Percentiles rank a stretch among this genome's conserved stretches.
phyloP scores from a whole-genome alignment of 140 eudicot genomes.

The Oenanthe javanica region DNA sequence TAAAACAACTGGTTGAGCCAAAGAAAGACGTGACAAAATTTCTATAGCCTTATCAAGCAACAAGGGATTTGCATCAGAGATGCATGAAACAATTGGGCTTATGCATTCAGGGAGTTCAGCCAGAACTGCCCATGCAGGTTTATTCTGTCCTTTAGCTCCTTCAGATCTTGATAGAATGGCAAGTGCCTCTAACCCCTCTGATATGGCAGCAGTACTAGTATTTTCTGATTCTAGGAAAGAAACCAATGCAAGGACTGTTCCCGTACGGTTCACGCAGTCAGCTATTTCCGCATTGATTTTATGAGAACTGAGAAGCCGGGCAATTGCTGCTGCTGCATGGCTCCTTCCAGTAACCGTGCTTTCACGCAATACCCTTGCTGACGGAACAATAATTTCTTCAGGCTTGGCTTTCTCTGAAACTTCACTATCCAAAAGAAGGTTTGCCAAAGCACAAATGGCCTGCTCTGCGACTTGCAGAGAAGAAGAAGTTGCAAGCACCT shows the following conservation, averaged over 20 bases:
- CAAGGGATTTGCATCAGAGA: slow-evolving; percentile 53
- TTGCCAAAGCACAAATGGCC: slow-evolving; percentile 85
- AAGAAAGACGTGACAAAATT: slow-evolving; percentile 67
- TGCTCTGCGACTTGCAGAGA: slow-evolving; percentile 78
- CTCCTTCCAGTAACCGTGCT: slow-evolving; percentile 64
- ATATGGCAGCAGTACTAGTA: slow-evolving; percentile 51
- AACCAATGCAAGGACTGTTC: slow-evolving; percentile 78
- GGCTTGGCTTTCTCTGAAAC: slow-evolving; percentile 59
- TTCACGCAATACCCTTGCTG: slow-evolving; percentile 71
- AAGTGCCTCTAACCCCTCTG: slow-evolving; percentile 87
- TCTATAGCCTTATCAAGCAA: slow-evolving; percentile 86
- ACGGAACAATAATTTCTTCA: slow-evolving; percentile 78
- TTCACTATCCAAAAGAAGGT: slow-evolving; percentile 72
- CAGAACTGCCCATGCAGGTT: slow-evolving; percentile 90
- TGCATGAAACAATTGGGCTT: slow-evolving; percentile 69
- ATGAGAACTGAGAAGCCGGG: slow-evolving; percentile 68
- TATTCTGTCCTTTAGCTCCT: slow-evolving; percentile 49
- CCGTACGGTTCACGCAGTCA: slow-evolving; percentile 70
- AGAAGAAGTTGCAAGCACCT: slow-evolving; percentile 63
- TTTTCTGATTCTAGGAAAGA: slow-evolving; percentile 66
- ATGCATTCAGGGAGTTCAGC: slow-evolving; percentile 70
- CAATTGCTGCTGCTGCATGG: slow-evolving; percentile 91
- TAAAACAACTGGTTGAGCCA: slow-evolving; percentile 52
- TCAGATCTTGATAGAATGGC: slow-evolving; percentile 62
- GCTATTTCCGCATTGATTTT: slow-evolving; percentile 52